A percentile compares a stretch with the other conserved stretches of the same genome.
phyloP scores from a whole-genome alignment of 345 rosid species.

The Kernera saxatilis region DNA sequence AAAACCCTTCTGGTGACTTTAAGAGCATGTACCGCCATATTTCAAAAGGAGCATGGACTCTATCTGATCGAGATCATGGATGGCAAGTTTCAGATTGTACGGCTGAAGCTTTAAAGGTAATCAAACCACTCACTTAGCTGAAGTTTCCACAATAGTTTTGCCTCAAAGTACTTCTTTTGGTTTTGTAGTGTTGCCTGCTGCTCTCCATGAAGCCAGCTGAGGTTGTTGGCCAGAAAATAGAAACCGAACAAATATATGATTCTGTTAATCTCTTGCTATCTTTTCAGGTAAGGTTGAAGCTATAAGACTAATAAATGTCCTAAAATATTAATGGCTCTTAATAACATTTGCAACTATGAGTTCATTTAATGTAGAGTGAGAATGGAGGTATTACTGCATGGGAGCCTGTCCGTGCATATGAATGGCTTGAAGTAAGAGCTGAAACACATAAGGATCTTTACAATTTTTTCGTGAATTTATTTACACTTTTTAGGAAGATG shows the following conservation, averaged over 20 bases:
- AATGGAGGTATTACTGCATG: constrained; percentile 30
- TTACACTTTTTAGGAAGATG: background rate
- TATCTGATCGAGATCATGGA: constrained; percentile 60
- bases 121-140: background rate
- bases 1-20: constrained; percentile 56
- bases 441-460: background rate
- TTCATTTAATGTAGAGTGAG: constrained; percentile 13
- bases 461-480: background rate
- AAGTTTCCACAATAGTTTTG: background rate
- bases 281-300: constrained; percentile 38
- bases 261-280: constrained; percentile 62
- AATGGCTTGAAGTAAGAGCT: constrained; percentile 25
- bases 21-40: constrained; percentile 57
- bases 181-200: constrained; percentile 52
- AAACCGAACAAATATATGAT: constrained; percentile 43
- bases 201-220: constrained; percentile 64
- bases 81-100: constrained; percentile 79
- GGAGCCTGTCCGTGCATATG: constrained; percentile 26
- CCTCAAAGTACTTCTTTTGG: background rate
- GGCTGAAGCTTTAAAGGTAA: constrained; percentile 61
- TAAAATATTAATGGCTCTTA: background rate
- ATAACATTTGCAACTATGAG: background rate
- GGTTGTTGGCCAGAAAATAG: constrained; percentile 53
- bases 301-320: background rate
- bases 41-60: constrained; percentile 66